These are phyloP conservation scores for Lactarius hatsudake DNA, from an alignment of 768 basidiomycete species.

Conservation along the genomic window DNA sequence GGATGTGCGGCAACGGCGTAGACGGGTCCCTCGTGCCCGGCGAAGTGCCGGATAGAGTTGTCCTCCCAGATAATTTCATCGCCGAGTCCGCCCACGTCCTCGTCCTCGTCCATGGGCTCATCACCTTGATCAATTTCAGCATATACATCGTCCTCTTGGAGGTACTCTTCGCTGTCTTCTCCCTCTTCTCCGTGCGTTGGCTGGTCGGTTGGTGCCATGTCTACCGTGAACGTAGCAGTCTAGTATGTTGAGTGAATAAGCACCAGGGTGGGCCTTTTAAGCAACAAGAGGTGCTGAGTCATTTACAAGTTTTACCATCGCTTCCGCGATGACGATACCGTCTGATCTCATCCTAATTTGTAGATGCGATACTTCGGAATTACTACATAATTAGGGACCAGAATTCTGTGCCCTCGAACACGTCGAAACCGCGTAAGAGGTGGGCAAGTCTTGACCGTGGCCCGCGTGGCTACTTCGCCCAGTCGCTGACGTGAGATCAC, in stretches of 20 bases:
- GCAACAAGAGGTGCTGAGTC: constrained; percentile 14
- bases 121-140: constrained; percentile 69
- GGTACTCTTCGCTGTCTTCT: constrained; percentile 39
- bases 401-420: no score
- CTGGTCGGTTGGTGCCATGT: constrained; percentile 16
- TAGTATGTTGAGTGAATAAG: not conserved
- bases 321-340: no score
- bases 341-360: no score
- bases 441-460: no score
- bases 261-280: constrained; percentile 5
- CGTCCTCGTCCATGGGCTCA: constrained; percentile 68
- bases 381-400: no score
- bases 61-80: constrained; percentile 42
- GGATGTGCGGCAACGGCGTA: constrained; percentile 87
- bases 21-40: constrained; percentile 69
- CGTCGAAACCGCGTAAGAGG: no score
- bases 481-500: constrained; percentile 12
- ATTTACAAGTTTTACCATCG: not conserved
- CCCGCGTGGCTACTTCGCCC: not conserved
- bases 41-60: constrained; percentile 69
- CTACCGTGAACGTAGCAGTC: not conserved
- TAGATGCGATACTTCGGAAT: no score
- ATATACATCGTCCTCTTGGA: constrained; percentile 62
- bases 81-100: constrained; percentile 32
- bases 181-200: constrained; percentile 5